Evolutionary conservation across 768 basidiomycete species (phyloP), one percentile per base, ranked within the genome.

Genomic region (Lentinula edodes): DNA sequence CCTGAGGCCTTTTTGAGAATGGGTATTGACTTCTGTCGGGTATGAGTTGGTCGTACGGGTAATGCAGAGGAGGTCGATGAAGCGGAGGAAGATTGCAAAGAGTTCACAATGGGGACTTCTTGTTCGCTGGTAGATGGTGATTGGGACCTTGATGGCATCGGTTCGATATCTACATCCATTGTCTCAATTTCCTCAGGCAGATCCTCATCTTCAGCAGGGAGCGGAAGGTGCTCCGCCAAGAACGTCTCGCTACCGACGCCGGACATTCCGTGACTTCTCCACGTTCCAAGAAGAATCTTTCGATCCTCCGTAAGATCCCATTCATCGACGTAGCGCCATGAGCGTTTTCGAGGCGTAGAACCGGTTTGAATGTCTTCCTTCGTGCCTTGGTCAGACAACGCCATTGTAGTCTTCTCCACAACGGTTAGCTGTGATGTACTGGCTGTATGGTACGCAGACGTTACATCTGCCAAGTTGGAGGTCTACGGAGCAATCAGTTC

Each of bases 271-370:
- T 70, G 72, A 54, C 74, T 74, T 69, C 76, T 76, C 80, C 83
- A 83, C 41, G 76, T 73, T 46, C 50, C 13, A 23, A 95, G 66
- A 34, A 94, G 71, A 6, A 77, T 75, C 3, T 88, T 83, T 32
- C 92, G 83, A 60, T 74, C 78, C 63, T 83, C 76, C 6, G 90
- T 91, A 61, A 90, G 73, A 45, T 84, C 80, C 90, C 92, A 93
- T 54, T 83, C 73, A 64, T 89, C 88, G 6, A 79, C 77, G 62
- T 87, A 87, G 62, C 87, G 76, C 85, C 89, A 89, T 35, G 73
- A 72, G 36, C 89, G 86, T 76, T 91, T 93, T 51, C 83, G 84
- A 39, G 93, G 93, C 3, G 92, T 94, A 58, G 74, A 74, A 5
- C 92, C 92, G 13, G 87, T 90, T 1, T 89, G 74, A 20, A 74